Evolutionary conservation across 2,329 filamentous ascomycete genomes (phyloP).

Genomic region (Emergomyces orientalis): DNA sequence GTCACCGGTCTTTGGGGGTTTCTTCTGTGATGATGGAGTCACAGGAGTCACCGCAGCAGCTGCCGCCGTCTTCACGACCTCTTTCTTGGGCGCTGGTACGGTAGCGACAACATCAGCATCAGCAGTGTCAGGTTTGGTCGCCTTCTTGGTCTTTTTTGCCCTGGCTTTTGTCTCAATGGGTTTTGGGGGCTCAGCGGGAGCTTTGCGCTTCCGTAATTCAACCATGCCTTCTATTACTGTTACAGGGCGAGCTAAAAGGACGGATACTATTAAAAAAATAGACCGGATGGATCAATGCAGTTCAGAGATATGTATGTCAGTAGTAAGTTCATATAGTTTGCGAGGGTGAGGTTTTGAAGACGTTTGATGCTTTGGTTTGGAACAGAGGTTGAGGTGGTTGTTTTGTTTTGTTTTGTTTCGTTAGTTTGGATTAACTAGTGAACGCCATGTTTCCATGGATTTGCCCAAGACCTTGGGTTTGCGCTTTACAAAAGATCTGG

Average conservation of each 20-base stretch:
- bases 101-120: conserved; percentile 1
- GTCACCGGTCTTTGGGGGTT: conserved; percentile 32
- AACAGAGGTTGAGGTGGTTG: no score
- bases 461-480: no score
- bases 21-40: conserved; percentile 15
- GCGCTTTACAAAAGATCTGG: no score
- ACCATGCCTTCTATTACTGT: conserved; percentile 30
- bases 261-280: background rate
- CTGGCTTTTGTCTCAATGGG: conserved; percentile 42
- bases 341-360: background rate
- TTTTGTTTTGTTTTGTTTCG: no score
- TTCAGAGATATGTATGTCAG: background rate
- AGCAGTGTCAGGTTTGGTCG: background rate
- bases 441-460: no score
- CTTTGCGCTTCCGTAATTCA: conserved; percentile 55
- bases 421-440: no score
- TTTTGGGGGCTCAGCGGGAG: conserved; percentile 40
- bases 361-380: no score
- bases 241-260: background rate
- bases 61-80: conserved; percentile 19
- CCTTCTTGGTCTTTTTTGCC: conserved; percentile 26
- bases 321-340: background rate
- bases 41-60: conserved; percentile 7
- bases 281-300: background rate
- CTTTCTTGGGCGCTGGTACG: conserved; percentile 23